Base-by-base conservation (phyloP, 2,329 filamentous ascomycete species). In the Exophiala sp. region DNA sequence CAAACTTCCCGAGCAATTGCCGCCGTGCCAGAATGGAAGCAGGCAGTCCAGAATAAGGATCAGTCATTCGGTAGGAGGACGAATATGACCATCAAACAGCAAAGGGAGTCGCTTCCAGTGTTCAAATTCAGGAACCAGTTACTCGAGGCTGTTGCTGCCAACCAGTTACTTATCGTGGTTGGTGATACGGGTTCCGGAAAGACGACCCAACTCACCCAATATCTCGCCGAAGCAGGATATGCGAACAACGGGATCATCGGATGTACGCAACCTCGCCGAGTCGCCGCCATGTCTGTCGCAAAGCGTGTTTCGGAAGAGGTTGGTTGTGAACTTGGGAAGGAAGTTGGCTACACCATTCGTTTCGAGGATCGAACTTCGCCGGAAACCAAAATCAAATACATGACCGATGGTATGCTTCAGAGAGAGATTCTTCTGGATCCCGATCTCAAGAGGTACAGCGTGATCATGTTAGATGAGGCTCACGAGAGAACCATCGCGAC, bases 381-480 rank as follows among this genome's bases (percentile, higher is more conserved):
- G 1, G 78, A 83, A 14, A 98, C 93, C 1, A 88, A 84, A 64
- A 95, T 98, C 73, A 98, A 98, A 73, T 98, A 98, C 72, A 96
- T 98, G 91, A 98, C 93, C 13, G 93, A 98, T 63, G 93, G 93
- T 68, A 97, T 97, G 87, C 79, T 98, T 66, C 83, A 96, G 70
- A 81, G 93, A 73, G 93, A 98, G 71, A 89, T 96, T 65, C 77
- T 98, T 44, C 78, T 96, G 59, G 93, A 98, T 65, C 86, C 90
- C 0, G 86, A 95, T 61, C 72, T 98, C 58, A 86, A 79, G 63
- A 82, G 86, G 58, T 98, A 98, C 65, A 95, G 89, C 1, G 88
- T 93, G 53, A 96, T 98, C 63, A 98, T 98, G 84, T 78, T 98
- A 61, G 93, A 98, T 66, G 93, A 98, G 66, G 93, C 93, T 2